Conservation (phyloP, 2,329 filamentous ascomycete genomes). For the Geosmithia morbida region DNA sequence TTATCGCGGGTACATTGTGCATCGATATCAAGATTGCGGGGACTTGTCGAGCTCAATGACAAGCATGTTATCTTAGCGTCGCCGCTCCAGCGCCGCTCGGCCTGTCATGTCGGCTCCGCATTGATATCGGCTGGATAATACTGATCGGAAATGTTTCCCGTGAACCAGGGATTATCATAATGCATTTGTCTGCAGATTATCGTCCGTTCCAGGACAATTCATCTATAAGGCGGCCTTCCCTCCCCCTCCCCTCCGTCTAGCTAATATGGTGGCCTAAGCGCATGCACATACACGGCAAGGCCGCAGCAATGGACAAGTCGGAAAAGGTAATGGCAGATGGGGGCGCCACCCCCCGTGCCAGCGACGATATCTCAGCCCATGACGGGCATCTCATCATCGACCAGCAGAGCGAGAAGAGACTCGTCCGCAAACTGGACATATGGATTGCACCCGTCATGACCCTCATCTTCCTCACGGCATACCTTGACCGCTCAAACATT, state of each 20-base stretch:
- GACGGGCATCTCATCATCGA: slow-evolving; percentile 2
- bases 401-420: slow-evolving; percentile 7
- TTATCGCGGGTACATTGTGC: no score
- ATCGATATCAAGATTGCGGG: no score
- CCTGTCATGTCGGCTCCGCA: background rate
- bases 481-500: slow-evolving; percentile 9
- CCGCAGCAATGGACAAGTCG: slow-evolving; percentile 1
- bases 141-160: background rate
- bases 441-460: slow-evolving; percentile 15
- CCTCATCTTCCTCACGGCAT: slow-evolving; percentile 20
- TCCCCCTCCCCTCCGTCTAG: background rate
- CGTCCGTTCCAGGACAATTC: background rate
- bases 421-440: slow-evolving; percentile 15
- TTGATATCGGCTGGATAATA: background rate
- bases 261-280: background rate
- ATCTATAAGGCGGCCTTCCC: background rate
- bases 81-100: no score
- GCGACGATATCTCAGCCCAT: background rate
- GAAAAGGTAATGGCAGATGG: background rate
- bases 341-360: background rate
- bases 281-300: background rate
- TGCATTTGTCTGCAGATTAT: background rate
- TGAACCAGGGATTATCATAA: background rate
- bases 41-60: no score
- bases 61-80: no score